These are phyloP conservation scores for Apiospora malaysiana DNA, from an alignment of 2,329 filamentous ascomycete genomes.

Conservation along the genomic window DNA sequence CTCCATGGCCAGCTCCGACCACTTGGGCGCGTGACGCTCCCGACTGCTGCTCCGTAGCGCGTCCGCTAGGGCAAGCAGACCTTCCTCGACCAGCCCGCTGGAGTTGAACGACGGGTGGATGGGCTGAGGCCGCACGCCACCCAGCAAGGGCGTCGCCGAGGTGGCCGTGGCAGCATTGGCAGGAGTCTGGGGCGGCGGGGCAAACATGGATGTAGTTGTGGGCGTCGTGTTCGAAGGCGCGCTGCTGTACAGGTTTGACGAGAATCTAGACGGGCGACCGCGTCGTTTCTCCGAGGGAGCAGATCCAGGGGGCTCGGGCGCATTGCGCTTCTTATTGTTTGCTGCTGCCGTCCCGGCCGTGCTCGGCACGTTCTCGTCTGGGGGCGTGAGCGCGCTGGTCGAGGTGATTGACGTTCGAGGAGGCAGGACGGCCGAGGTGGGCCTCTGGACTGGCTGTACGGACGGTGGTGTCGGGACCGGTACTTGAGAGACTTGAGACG, in stretches of 20 bases:
- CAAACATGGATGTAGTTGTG: conserved; percentile 30
- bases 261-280: conserved; percentile 42
- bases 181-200: conserved; percentile 28
- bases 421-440: conserved; percentile 44
- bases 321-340: conserved; percentile 45
- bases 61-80: conserved; percentile 46
- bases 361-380: conserved; percentile 55
- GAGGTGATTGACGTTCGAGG: conserved; percentile 47
- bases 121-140: conserved; percentile 24
- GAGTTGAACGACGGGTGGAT: conserved; percentile 32
- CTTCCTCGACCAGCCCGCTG: conserved; percentile 42
- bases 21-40: conserved; percentile 44
- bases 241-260: conserved; percentile 42
- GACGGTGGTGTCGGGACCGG: conserved; percentile 31
- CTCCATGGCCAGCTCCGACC: conserved; percentile 64
- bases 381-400: conserved; percentile 58
- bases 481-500: conserved; percentile 28
- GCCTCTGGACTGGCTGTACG: conserved; percentile 38
- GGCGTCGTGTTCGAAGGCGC: conserved; percentile 24
- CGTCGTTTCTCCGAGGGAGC: conserved; percentile 37
- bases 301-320: conserved; percentile 28
- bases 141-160: not conserved
- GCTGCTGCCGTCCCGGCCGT: conserved; percentile 34
- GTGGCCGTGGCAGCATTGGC: not conserved
- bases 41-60: conserved; percentile 44